Percentiles rank a stretch among this genome's conserved stretches.
Evolutionary conservation across 495 filamentous ascomycete species (phyloP).

Genomic region (Clavariopsis aquatica): DNA sequence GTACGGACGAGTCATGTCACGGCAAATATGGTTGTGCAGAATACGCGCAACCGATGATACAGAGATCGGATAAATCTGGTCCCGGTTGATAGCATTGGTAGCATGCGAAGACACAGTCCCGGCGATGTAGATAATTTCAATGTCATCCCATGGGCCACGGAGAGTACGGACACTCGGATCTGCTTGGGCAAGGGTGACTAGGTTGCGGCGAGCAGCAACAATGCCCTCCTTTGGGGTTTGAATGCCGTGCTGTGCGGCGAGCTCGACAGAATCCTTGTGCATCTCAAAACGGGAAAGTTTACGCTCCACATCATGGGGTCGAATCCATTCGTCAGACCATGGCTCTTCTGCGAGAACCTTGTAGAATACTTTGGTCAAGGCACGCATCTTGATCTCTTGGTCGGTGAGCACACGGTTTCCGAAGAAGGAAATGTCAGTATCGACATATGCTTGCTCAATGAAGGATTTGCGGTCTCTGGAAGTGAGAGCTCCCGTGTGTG

Average conservation of each 20-base stretch:
- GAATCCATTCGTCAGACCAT: slow-evolving; percentile 37
- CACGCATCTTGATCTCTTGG: slow-evolving; percentile 28
- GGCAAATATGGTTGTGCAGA: slow-evolving; percentile 28
- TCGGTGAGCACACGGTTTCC: slow-evolving; percentile 14
- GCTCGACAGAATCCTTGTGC: slow-evolving; percentile 23
- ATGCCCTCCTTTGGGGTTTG: slow-evolving; percentile 26
- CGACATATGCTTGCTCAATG: slow-evolving; percentile 19
- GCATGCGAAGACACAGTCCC: slow-evolving; percentile 36
- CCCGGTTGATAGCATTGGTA: slow-evolving; percentile 32
- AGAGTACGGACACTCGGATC: neutral
- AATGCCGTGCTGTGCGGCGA: slow-evolving; percentile 23
- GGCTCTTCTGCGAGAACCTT: slow-evolving; percentile 36
- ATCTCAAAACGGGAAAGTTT: slow-evolving; percentile 36
- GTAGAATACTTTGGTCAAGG: slow-evolving; percentile 33
- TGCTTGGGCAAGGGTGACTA: neutral
- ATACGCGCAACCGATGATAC: slow-evolving; percentile 25
- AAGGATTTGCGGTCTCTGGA: slow-evolving; percentile 20
- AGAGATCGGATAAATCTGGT: slow-evolving; percentile 29
- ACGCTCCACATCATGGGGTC: slow-evolving; percentile 32
- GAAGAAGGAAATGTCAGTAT: slow-evolving; percentile 24
- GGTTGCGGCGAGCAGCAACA: slow-evolving; percentile 20
- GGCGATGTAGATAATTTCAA: slow-evolving; percentile 38
- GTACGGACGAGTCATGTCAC: slow-evolving; percentile 25
- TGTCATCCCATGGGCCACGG: slow-evolving; percentile 34
- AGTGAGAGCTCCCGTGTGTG: slow-evolving; percentile 14